Evolutionary conservation across 495 filamentous ascomycete species (phyloP), one percentile per base, ranked within the genome.

Genomic region (Penicillium coffeae): DNA sequence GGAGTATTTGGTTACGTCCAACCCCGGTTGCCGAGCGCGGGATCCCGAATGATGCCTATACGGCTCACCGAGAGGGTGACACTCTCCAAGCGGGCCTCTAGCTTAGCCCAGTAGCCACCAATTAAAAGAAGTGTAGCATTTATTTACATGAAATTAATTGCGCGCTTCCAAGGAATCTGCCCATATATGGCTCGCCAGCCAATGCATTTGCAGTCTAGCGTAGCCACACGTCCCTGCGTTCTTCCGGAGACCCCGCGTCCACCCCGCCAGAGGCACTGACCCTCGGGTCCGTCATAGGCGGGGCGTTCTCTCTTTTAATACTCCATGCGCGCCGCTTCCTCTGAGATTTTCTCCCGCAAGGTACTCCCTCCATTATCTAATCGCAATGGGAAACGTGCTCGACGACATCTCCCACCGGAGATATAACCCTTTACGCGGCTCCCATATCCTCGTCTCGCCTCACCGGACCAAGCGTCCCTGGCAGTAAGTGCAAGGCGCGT

Each of bases 381-480:
- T 38, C 47, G 59, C 43, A 38, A 85, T 86, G 83, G 80, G 83
- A 54, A 76, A 70, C 42, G 86, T 99, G 38, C 87, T 99, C 16
- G 81, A 99, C 74, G 91, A 97, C 63, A 96, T 99, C 59, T 96
- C 93, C 22, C 93, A 99, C 64, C 77, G 94, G 53, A 84, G 93
- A 55, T 97, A 85, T 67, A 99, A 99, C 64, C 90, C 90, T 21
- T 72, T 99, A 38, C 83, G 86, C 34, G 90, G 88, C 21, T 90
- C 86, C 25, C 93, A 89, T 83, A 75, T 99, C 44, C 75, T 99
- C 12, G 93, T 97, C 13, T 96, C 93, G 8, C 93, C 93, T 34
- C 93, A 99, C 66, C 76, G 93, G 44, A 96, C 89, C 49, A 96
- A 96, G 79, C 79, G 93, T 48, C 93, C 93, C 56, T 99, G 93